Percentiles rank a stretch among this genome's conserved stretches.
These are phyloP conservation scores for Cnidoscolus chayamansa DNA, from an alignment of 441 rosid species.

Conservation along the genomic window DNA sequence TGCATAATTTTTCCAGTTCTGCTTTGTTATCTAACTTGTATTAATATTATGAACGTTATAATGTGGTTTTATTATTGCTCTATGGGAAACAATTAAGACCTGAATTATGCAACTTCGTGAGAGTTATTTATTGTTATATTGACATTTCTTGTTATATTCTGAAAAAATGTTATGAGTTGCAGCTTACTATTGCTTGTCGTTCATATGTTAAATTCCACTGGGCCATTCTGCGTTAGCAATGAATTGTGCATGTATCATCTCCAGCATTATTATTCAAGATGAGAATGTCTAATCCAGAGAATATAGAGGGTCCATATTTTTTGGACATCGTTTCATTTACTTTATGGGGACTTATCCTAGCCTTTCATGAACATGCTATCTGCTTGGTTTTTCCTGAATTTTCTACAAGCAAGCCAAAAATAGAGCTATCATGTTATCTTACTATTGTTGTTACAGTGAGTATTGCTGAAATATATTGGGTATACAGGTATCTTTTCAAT, in stretches of 20 bases:
- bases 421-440: not conserved
- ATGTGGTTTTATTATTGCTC: not conserved
- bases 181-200: not conserved
- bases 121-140: not conserved
- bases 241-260: not conserved
- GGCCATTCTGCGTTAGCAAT: not conserved
- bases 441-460: not conserved
- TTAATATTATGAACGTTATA: not conserved
- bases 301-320: not conserved
- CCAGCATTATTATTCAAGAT: not conserved
- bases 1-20: not conserved
- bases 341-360: not conserved
- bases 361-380: not conserved
- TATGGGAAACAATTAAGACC: not conserved
- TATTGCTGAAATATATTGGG: not conserved
- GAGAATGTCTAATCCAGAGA: not conserved
- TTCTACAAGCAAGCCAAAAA: not conserved
- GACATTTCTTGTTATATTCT: not conserved
- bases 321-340: not conserved
- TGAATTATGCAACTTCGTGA: not conserved
- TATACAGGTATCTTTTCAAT: not conserved
- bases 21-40: not conserved
- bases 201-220: not conserved
- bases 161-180: not conserved
- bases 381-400: not conserved